Percentiles rank a stretch among this genome's conserved stretches.
Evolutionary conservation across 108 stramenopile genomes (phyloP).

Genomic region (Skeletonema costatum): DNA sequence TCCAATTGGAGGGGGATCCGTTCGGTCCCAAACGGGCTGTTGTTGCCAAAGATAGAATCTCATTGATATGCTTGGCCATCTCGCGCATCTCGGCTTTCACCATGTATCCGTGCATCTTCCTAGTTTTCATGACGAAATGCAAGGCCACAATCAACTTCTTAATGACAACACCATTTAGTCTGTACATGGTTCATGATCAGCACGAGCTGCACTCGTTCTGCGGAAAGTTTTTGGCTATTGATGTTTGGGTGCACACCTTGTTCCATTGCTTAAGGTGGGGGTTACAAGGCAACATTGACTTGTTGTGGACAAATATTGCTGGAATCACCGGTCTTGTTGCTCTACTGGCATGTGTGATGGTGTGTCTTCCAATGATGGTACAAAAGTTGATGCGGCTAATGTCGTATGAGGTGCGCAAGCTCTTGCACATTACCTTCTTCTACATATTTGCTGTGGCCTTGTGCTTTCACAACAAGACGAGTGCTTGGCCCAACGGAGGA

Average conservation of each 20-base stretch:
- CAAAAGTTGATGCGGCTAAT: constrained; percentile 13
- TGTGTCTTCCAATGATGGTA: constrained; percentile 52
- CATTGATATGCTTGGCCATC: constrained; percentile 41
- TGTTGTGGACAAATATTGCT: constrained; percentile 26
- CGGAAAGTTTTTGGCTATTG: constrained; percentile 46
- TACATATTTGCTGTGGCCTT: constrained; percentile 49
- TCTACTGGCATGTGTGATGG: constrained; percentile 27
- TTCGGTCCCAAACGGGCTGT: constrained; percentile 37
- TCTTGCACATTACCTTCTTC: constrained; percentile 48
- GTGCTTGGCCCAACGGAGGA: constrained; percentile 50
- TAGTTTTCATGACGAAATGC: constrained; percentile 53
- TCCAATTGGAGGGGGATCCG: constrained; percentile 35
- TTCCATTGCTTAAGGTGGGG: constrained; percentile 51
- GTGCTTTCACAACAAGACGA: constrained; percentile 31
- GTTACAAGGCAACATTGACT: constrained; percentile 43
- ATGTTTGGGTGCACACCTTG: constrained; percentile 41
- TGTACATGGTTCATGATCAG: constrained; percentile 48
- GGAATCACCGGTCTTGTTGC: constrained; percentile 49
- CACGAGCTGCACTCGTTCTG: constrained; percentile 56
- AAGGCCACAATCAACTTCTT: constrained; percentile 46
- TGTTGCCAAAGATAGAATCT: constrained; percentile 29
- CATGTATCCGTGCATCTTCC: constrained; percentile 42
- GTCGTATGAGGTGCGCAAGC: constrained; percentile 52
- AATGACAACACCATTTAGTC: constrained; percentile 29
- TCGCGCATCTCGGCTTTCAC: constrained; percentile 50